Evolutionary conservation across 2,329 filamentous ascomycete species (phyloP).

Genomic region (Colletotrichum eremochloae): DNA sequence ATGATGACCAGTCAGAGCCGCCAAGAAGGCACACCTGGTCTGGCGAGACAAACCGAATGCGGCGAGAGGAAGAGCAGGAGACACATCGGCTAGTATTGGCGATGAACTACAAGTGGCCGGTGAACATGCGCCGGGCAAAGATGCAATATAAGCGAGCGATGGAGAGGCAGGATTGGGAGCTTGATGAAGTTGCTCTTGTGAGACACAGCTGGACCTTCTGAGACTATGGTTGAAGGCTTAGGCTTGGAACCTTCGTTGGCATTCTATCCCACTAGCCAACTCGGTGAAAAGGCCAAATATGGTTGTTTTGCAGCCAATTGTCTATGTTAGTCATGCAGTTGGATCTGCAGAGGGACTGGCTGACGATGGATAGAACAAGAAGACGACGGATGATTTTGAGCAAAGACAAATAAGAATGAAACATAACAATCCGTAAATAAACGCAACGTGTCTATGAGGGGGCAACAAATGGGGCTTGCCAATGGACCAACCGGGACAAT

Average conservation of each 20-base stretch:
- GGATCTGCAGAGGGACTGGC: not conserved
- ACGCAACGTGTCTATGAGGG: no score
- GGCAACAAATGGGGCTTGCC: not conserved
- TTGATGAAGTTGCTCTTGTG: conserved; percentile 40
- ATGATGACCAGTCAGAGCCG: no score
- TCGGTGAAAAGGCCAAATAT: not conserved
- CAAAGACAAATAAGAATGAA: no score
- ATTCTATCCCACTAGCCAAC: not conserved
- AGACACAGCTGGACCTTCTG: conserved; percentile 4
- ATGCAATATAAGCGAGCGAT: conserved; percentile 20
- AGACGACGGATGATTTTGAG: not conserved
- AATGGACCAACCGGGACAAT: not conserved
- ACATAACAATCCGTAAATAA: not conserved
- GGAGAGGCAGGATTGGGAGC: conserved; percentile 28
- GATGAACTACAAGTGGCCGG: conserved; percentile 23
- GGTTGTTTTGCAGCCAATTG: not conserved
- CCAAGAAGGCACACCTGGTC: not conserved
- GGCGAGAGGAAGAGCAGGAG: conserved; percentile 11
- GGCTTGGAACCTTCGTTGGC: not conserved
- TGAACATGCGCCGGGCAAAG: conserved; percentile 29
- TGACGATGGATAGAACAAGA: not conserved
- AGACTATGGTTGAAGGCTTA: not conserved
- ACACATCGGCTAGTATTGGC: conserved; percentile 7
- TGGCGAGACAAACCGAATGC: not conserved
- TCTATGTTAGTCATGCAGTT: not conserved